Percentiles rank a stretch among this genome's conserved stretches.
These are phyloP conservation scores for Climacium dendroides DNA, from an alignment of 225 moss, liverwort and hornwort genomes.

Conservation along the genomic window DNA sequence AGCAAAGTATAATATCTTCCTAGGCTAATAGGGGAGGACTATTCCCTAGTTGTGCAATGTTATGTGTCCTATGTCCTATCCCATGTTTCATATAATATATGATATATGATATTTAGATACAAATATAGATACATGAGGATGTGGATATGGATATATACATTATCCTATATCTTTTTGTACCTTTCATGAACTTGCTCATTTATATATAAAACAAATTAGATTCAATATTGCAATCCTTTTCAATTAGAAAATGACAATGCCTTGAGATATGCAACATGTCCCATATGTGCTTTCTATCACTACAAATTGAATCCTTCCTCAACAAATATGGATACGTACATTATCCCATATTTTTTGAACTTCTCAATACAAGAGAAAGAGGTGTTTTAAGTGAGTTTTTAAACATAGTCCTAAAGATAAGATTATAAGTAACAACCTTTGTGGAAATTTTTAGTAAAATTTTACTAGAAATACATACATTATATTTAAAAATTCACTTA, in stretches of 20 bases:
- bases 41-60: not conserved
- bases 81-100: not conserved
- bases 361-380: too few relatives aligned
- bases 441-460: too few relatives aligned
- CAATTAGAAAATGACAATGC: not conserved
- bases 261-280: not conserved
- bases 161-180: not conserved
- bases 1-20: not conserved
- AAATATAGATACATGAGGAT: not conserved
- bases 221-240: not conserved
- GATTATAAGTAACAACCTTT: too few relatives aligned
- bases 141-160: rapidly evolving
- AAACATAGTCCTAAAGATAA: too few relatives aligned
- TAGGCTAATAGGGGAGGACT: not conserved
- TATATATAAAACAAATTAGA: not conserved
- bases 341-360: not conserved
- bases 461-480: too few relatives aligned
- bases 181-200: not conserved
- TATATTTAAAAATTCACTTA: too few relatives aligned
- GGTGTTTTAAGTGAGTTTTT: too few relatives aligned
- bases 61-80: not conserved
- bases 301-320: rapidly evolving
- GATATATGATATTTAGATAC: not conserved
- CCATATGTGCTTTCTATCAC: not conserved
- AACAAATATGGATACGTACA: not conserved